Base-by-base conservation (phyloP, 768 basidiomycete species). In the Serendipita sp. region DNA sequence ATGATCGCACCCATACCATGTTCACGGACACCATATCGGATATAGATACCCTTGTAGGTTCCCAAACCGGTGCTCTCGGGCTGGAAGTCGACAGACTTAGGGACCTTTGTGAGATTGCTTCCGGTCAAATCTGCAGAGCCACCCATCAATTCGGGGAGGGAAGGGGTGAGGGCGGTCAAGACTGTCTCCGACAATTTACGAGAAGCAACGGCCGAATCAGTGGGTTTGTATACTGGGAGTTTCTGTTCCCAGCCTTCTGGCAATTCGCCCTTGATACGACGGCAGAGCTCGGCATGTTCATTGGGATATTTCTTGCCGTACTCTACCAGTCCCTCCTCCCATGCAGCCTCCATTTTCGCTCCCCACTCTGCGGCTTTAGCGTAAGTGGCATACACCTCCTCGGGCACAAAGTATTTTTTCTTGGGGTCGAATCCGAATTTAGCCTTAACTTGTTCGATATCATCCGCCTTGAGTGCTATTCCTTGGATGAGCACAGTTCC, bases 1-100 rank as follows among this genome's bases (percentile, higher is more conserved):
- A 86, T 90, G 70, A 97, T 92, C 64, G 93, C 94, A 70, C 88
- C 89, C 93, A 96, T 97, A 69, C 80, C 94, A 75, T 97, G 94
- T 75, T 97, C 94, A 75, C 94, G 89, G 65, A 97, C 92, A 82
- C 94, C 94, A 77, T 88, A 97, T 64, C 93, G 88, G 73, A 97
- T 84, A 74, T 97, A 96, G 54, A 85, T 88, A 63, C 94, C 94
- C 65, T 83, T 76, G 75, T 92, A 95, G 66, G 74, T 80, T 66
- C 94, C 94, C 48, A 95, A 80, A 36, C 84, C 84, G 18, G 90
- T 93, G 76, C 79, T 84, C 18, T 89, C 88, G 46, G 83, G 88
- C 75, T 97, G 94, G 85, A 97, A 95, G 76, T 97, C 94, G 66
- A 84, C 78, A n/a, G 81, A 81, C 64, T 75, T 77, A 77, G 91